Evolutionary conservation across 345 rosid species (phyloP).

Genomic region (Eucalyptus dawsonii): DNA sequence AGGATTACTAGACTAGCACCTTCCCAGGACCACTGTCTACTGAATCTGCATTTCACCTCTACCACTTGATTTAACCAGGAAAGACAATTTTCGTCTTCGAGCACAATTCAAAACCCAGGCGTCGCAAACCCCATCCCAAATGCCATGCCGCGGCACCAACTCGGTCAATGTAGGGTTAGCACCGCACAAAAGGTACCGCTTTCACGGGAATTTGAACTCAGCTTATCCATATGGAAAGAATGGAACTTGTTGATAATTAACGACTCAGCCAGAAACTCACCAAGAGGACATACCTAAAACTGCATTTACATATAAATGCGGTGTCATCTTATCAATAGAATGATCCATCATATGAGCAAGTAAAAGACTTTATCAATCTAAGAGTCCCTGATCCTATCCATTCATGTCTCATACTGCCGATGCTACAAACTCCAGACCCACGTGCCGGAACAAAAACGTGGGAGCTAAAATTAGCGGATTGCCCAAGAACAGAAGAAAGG

Average conservation of each 20-base stretch:
- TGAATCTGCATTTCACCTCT: background rate
- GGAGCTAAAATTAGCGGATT: background rate
- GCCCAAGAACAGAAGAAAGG: background rate
- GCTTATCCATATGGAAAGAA: background rate
- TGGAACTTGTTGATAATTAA: background rate
- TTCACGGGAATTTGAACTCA: background rate
- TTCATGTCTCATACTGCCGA: fast-evolving
- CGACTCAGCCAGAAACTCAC: background rate
- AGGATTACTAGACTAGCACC: background rate
- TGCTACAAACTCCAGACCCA: background rate
- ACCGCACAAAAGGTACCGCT: background rate
- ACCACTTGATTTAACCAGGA: background rate
- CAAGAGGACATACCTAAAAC: background rate
- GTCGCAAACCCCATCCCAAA: background rate
- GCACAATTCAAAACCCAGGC: background rate
- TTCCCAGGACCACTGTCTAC: background rate
- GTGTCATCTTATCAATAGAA: background rate
- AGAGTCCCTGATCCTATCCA: background rate
- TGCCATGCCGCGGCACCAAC: background rate
- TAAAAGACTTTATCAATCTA: background rate
- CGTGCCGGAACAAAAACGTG: background rate
- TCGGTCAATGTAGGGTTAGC: background rate
- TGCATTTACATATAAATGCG: background rate
- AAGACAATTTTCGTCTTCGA: background rate
- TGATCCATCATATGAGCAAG: background rate